phyloP scores from a whole-genome alignment of 177 flowering plant genomes.

The Tripterygium wilfordii region DNA sequence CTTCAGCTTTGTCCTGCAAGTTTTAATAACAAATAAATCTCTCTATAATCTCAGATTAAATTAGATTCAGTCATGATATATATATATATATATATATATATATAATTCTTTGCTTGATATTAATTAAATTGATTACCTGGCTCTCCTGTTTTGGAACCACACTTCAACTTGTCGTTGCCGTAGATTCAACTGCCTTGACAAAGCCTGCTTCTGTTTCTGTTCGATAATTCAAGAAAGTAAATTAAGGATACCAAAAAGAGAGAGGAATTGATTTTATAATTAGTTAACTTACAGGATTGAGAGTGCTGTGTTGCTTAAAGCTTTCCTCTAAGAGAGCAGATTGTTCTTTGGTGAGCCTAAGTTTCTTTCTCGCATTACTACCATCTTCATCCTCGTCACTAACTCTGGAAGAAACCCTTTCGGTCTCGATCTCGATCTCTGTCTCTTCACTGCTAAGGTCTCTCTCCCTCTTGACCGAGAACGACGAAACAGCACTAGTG shows the following conservation, averaged over 20 bases:
- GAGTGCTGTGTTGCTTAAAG: conserved; percentile 83
- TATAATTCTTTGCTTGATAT: too few relatives aligned
- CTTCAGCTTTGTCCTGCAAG: conserved; percentile 74
- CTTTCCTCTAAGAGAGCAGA: conserved; percentile 85
- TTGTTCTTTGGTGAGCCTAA: conserved; percentile 80
- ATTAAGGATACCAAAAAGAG: background rate
- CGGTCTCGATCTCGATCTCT: conserved; percentile 40
- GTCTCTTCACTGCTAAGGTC: conserved; percentile 49
- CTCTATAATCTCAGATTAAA: too few relatives aligned
- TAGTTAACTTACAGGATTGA: conserved; percentile 61
- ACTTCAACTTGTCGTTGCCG: conserved; percentile 78
- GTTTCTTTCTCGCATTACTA: conserved; percentile 64
- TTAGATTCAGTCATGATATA: too few relatives aligned
- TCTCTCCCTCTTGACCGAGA: conserved; percentile 73
- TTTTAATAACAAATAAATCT: too few relatives aligned
- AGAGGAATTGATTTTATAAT: conserved; percentile 8
- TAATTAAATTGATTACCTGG: conserved; percentile 45
- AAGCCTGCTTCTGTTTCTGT: conserved; percentile 69
- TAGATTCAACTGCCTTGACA: conserved; percentile 57
- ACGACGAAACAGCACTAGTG: conserved; percentile 55
- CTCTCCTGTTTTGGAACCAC: conserved; percentile 81
- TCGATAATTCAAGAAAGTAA: background rate
- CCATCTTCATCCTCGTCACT: conserved; percentile 80
- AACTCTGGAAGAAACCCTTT: conserved; percentile 37
- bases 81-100: too few relatives aligned